Conservation (phyloP, 1,284 basidiomycete species). For the Afroboletus lepidellus region DNA sequence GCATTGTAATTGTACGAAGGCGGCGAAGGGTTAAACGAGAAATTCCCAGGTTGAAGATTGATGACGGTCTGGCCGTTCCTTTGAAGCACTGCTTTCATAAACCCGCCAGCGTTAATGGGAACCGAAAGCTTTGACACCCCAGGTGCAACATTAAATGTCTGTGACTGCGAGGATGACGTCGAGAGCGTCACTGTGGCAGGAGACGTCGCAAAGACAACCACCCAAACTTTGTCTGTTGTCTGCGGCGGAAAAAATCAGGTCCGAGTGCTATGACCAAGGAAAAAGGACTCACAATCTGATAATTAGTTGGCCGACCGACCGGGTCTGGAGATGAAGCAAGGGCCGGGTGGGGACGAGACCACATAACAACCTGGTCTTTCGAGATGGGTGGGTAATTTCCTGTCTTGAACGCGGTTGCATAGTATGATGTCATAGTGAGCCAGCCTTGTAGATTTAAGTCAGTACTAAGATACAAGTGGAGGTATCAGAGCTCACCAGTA, state of each 20-base stretch:
- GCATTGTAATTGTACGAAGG: conserved; percentile 65
- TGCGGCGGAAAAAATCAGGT: conserved; percentile 22
- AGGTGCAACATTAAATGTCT: conserved; percentile 51
- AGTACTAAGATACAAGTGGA: neutral
- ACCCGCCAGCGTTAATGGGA: conserved; percentile 54
- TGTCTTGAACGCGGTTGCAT: conserved; percentile 74
- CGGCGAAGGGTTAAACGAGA: conserved; percentile 54
- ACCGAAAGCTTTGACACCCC: conserved; percentile 70
- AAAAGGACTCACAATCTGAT: conserved; percentile 43
- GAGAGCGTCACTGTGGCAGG: conserved; percentile 52
- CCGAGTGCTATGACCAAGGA: neutral
- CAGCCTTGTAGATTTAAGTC: conserved; percentile 42
- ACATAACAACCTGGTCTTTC: conserved; percentile 68
- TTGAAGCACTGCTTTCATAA: conserved; percentile 57
- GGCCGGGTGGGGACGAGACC: conserved; percentile 71
- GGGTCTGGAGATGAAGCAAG: conserved; percentile 53
- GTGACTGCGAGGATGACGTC: conserved; percentile 42
- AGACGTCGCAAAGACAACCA: conserved; percentile 60
- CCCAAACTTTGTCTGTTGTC: conserved; percentile 62
- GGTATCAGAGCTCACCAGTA: conserved; percentile 40
- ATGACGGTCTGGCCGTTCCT: conserved; percentile 55
- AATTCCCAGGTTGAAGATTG: conserved; percentile 46
- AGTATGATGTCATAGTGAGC: conserved; percentile 67
- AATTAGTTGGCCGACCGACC: conserved; percentile 55
- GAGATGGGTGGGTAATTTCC: conserved; percentile 63